These are phyloP conservation scores for Neurospora sp. DNA, from an alignment of 495 filamentous ascomycete species.

Conservation along the genomic window DNA sequence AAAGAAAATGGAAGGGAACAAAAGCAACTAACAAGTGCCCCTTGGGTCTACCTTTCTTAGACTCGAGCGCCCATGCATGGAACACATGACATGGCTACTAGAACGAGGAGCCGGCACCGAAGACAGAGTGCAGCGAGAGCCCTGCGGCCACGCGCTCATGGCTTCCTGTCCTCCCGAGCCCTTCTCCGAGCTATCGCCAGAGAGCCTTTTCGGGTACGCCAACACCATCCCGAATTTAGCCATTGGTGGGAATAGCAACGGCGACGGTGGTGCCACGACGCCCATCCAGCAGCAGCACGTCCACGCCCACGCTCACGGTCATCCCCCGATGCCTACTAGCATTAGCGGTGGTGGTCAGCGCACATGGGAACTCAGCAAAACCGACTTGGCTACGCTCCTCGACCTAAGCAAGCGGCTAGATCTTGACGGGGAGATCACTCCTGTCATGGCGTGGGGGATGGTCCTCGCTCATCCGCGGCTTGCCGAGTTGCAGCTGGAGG, in stretches of 20 bases:
- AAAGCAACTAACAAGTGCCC: constrained; percentile 12
- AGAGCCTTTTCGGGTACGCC: constrained; percentile 41
- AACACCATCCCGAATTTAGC: constrained; percentile 4
- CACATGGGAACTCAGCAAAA: constrained; percentile 62
- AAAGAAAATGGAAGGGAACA: background rate
- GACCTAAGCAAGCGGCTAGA: constrained; percentile 76
- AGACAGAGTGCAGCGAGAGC: constrained; percentile 19
- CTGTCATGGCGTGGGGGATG: constrained; percentile 86
- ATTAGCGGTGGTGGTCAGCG: constrained; percentile 27
- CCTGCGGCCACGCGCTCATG: constrained; percentile 81
- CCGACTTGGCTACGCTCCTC: constrained; percentile 68
- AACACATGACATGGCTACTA: constrained; percentile 75
- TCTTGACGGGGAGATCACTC: constrained; percentile 90
- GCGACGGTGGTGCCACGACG: constrained; percentile 8
- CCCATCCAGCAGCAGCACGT: background rate
- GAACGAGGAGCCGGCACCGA: constrained; percentile 46
- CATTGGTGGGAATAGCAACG: background rate
- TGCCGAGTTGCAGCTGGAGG: constrained; percentile 49
- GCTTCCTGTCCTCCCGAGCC: constrained; percentile 69
- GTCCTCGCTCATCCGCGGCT: constrained; percentile 64
- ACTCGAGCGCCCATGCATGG: constrained; percentile 90
- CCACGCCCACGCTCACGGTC: background rate
- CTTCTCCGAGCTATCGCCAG: constrained; percentile 32
- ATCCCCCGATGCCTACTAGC: background rate
- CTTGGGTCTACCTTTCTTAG: constrained; percentile 34